Base-by-base conservation (phyloP, 2,329 filamentous ascomycete species). In the Verticillium longisporum region DNA sequence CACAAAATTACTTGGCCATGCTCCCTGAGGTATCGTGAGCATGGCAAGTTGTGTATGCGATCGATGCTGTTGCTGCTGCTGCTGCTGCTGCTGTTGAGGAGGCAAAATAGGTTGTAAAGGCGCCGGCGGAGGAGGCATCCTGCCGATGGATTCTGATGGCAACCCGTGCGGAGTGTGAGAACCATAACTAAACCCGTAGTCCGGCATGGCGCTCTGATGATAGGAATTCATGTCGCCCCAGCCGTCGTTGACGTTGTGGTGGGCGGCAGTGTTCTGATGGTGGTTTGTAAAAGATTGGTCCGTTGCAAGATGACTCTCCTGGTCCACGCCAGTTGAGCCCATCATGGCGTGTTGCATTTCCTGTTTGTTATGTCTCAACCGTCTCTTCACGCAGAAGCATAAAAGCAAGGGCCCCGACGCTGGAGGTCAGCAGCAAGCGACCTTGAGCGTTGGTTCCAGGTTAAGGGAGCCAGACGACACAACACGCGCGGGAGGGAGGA, bases 1-100 rank as follows among this genome's bases (percentile, higher is more conserved):
- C 71, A 94, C 78, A 83, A 92, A 89, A 50, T 50, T 50, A 72
- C 90, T 94, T 7, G 91, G 91, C 91, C 91, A 96, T 64, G 83
- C 81, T 58, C 81, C 73, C 65, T 59, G 57, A 26, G 88, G 87
- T 78, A 90, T 89, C 68, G 91, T 87, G 65, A 93, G 78, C 70
- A 90, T 88, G 26, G 90, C 85, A 21, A 90, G 76, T 64, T 85
- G 84, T 10, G 76, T 68, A 60, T 79, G 75, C 14, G 61, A 78
- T 62, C 79, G 79, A 36, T 79, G 76, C 50, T 77, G 73, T 66
- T 81, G 67, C 32, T 66, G 75, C 67, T 82, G 69, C 55, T 66
- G 67, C 32, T 68, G 64, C 36, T 68, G 26, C 26, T n/a, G n/a
- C n/a, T n/a, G n/a, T n/a, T 26, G 26, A 26, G 26, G 68, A 33